Evolutionary conservation across 345 rosid genomes (phyloP).

Genomic region (Pistacia atlantica): DNA sequence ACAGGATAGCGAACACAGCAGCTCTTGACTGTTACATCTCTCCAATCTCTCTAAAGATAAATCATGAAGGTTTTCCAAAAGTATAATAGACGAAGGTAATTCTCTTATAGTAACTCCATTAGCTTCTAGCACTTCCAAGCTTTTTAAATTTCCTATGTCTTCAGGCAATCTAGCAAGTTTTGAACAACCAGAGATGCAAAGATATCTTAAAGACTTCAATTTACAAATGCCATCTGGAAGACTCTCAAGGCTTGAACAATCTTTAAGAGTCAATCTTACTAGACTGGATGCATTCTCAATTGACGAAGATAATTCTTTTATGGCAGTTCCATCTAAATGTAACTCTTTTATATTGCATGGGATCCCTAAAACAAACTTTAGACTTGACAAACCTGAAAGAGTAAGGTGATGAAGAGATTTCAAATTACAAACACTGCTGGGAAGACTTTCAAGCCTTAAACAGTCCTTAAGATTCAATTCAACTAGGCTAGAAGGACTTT

Average conservation of each 20-base stretch:
- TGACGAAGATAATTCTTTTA: too few relatives aligned
- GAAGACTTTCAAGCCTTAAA: too few relatives aligned
- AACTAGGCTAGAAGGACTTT: too few relatives aligned
- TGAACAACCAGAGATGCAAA: background rate
- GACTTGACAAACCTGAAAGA: too few relatives aligned
- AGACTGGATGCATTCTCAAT: too few relatives aligned
- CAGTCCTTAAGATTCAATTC: too few relatives aligned
- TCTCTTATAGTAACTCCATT: background rate
- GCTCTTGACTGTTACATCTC: background rate
- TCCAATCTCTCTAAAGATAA: background rate
- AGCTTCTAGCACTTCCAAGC: background rate
- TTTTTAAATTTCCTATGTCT: background rate
- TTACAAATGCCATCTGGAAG: slow-evolving; percentile 26
- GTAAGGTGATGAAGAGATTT: too few relatives aligned
- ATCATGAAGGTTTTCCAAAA: background rate
- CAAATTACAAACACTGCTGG: too few relatives aligned
- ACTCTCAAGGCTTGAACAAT: slow-evolving; percentile 1
- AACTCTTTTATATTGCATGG: too few relatives aligned
- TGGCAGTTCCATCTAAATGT: too few relatives aligned
- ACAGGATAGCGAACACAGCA: background rate
- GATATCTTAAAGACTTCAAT: background rate
- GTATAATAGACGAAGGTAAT: background rate
- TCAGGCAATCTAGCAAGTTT: background rate
- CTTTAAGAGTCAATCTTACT: too few relatives aligned
- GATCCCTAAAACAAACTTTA: too few relatives aligned